Base-by-base conservation (phyloP, 495 filamentous ascomycete species). In the Hypoxylon crocopeplum region DNA sequence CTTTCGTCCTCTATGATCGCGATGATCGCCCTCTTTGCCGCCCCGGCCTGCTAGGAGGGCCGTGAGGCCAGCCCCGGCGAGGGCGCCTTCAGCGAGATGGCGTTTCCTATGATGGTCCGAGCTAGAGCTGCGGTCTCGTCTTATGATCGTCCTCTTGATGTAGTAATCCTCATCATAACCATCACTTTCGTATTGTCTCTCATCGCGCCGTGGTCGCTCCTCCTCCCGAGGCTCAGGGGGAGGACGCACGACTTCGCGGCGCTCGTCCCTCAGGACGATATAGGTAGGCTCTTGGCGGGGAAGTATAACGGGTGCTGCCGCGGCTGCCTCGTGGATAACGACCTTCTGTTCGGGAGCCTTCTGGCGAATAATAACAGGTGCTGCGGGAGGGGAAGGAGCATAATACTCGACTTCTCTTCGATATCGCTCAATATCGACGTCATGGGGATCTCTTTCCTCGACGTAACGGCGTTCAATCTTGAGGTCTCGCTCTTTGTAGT, bases 71-170 rank as follows among this genome's bases (percentile, higher is more conserved):
- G 88, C 82, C 11, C 91, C 92, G 39, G 90, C 88, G 27, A 93
- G 74, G 19, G 90, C 91, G 29, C 92, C 92, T 75, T 93, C 91
- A 19, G 89, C 91, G n/a, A 96, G 70, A 70, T 95, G 90, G 25
- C 88, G 88, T 64, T 84, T 83, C 68, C 85, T 88, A 69, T 91
- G 86, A 56, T 83, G 75, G 12, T 68, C 67, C 4, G 81, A 81
- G 63, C 81, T 82, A 0, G 82, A 77, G 46, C 82, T 85, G 53
- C 86, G 84, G 32, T 82, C 77, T 38, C 77, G 71, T 10, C 56
- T 73, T 42, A 74, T 65, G 41, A 79, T 64, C 8, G 75, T 77
- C 49, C 75, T 73, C 52, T 74, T 74, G 36, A 69, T 55, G 63
- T 79, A 79, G 57, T 77, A 75, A 27, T 72, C 73, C 13, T 81